Conservation (phyloP, 2,329 filamentous ascomycete genomes). For the Metarhizium anisopliae region DNA sequence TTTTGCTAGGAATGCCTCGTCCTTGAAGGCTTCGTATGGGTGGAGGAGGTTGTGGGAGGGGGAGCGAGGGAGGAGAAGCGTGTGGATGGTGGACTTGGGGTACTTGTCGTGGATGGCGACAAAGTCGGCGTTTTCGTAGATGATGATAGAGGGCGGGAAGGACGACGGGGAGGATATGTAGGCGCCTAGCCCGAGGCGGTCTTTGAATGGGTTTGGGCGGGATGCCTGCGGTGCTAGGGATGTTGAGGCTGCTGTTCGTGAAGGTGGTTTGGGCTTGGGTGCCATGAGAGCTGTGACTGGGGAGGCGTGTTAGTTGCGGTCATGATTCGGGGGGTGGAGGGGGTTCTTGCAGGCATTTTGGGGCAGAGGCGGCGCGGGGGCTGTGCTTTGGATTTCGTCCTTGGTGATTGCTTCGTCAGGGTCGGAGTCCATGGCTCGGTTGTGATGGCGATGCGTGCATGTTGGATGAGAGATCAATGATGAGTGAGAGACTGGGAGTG, state of each 20-base stretch:
- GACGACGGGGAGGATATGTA: conserved; percentile 58
- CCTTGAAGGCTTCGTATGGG: conserved; percentile 69
- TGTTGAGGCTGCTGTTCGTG: no score
- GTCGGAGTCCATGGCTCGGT: conserved; percentile 11
- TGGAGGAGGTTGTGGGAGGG: conserved; percentile 51
- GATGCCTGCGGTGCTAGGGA: conserved; percentile 6
- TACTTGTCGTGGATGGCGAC: conserved; percentile 75
- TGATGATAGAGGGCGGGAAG: conserved; percentile 50
- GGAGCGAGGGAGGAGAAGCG: conserved; percentile 77
- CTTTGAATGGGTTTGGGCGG: conserved; percentile 28
- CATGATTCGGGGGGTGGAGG: neutral
- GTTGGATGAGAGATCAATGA: neutral
- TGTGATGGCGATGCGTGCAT: neutral
- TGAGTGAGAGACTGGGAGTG: neutral
- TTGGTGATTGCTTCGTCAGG: conserved; percentile 32
- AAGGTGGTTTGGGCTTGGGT: conserved; percentile 22
- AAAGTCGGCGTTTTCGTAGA: conserved; percentile 59
- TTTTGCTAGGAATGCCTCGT: conserved; percentile 56
- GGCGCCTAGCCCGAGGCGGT: conserved; percentile 53
- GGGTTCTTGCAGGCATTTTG: neutral
- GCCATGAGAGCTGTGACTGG: conserved; percentile 29
- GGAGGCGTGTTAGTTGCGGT: neutral
- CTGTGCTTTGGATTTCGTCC: conserved; percentile 30
- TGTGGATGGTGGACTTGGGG: conserved; percentile 78
- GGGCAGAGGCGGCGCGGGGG: conserved; percentile 11